phyloP scores from a whole-genome alignment of 192 early-diverging fungal species.

The Entomortierella beljakovae region DNA sequence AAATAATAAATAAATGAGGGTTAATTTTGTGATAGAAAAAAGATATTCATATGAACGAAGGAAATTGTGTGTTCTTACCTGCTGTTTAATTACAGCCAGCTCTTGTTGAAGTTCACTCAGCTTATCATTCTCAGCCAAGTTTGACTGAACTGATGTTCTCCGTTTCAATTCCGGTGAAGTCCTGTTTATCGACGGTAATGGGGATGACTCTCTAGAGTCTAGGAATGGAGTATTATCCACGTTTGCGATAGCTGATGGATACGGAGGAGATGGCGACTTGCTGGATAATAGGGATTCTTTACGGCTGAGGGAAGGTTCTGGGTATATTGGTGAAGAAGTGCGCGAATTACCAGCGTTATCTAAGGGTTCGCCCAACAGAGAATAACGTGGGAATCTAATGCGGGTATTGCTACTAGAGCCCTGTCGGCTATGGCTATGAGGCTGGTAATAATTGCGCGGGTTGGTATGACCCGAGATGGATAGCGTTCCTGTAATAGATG shows the following conservation, averaged over 20 bases:
- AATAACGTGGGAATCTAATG: background rate
- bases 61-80: no score
- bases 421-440: background rate
- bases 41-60: no score
- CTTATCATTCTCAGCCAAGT: conserved; percentile 20
- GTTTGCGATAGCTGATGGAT: background rate
- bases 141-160: background rate
- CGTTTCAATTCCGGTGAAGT: background rate
- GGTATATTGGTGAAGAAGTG: conserved; percentile 15
- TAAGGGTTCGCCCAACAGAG: background rate
- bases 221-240: conserved; percentile 9
- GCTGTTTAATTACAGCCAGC: conserved; percentile 35
- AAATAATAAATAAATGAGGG: background rate
- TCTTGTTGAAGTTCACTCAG: conserved; percentile 30
- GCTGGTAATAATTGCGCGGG: background rate
- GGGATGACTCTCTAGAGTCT: conserved; percentile 5
- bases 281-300: background rate
- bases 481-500: conserved; percentile 12
- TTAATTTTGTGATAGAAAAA: background rate
- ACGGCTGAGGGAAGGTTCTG: background rate
- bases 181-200: conserved; percentile 2
- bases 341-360: background rate
- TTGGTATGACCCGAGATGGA: conserved; percentile 14
- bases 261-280: background rate
- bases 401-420: background rate